Base-by-base conservation (phyloP, 1,284 basidiomycete genomes). In the Sporisorium sorghi region DNA sequence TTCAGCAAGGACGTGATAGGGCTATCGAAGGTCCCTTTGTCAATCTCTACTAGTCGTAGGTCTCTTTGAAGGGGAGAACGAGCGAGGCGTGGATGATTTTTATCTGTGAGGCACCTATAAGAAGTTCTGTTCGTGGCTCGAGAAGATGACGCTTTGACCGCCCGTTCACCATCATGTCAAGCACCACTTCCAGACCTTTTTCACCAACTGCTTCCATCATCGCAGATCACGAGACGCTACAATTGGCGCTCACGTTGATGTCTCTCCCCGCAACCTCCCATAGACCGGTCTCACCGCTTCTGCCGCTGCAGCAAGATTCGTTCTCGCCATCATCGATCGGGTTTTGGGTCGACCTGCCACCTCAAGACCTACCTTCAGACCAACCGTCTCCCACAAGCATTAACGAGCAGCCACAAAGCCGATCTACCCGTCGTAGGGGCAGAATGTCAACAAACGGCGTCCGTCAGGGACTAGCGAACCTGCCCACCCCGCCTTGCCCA, bases 181-280 rank as follows among this genome's bases (percentile, higher is more conserved):
- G 14, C 30, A 30, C 17, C 7, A 10, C 14, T 6, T 37, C 40
- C 5, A 32, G 39, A 32, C 14, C 48, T 3, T 19, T 39, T 19
- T 42, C 30, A 15, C 21, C 48, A 8, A 17, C 21, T n/a, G 19
- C 39, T 28, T 37, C 28, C 9, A 52, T 28, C 43, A 5, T 32
- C 3, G 12, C 30, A 0, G 48, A 56, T 15, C 32, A 57, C 35
- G 60, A 63, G 23, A 39, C 40, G 19, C 24, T 50, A 0, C 26
- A 46, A 10, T n/a, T 64, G 5, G 28, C 55, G 28, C 61, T 64
- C 5, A 58, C 61, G 8, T 14, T 58, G 10, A 55, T 64, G 15
- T 52, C 61, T 21, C 50, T 64, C 1, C 42, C 49, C 8, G 21
- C 43, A 5, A 17, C 17, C 17, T 44, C 49, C 7, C 17, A 17